These are phyloP conservation scores for Colletotrichum destructivum DNA, from an alignment of 2,329 filamentous ascomycete genomes.

Conservation along the genomic window DNA sequence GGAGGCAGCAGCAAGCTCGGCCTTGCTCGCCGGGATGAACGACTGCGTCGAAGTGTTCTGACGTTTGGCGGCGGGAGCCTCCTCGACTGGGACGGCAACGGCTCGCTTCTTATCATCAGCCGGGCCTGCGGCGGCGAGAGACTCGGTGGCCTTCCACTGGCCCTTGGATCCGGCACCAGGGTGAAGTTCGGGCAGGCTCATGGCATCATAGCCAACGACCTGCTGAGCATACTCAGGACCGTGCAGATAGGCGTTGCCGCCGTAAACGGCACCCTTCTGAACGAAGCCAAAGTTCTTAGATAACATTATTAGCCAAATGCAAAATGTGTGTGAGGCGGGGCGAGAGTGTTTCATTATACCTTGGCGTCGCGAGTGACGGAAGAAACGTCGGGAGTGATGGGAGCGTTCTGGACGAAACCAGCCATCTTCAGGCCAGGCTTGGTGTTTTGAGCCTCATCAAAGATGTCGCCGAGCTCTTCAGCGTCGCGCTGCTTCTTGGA, in stretches of 20 bases:
- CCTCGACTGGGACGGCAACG: neutral
- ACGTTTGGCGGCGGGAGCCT: neutral
- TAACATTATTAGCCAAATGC: neutral
- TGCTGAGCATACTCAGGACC: neutral
- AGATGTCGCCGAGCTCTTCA: neutral
- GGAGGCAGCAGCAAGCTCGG: neutral
- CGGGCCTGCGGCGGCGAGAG: too few species aligned
- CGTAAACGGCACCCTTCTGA: neutral
- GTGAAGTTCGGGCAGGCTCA: constrained; percentile 12
- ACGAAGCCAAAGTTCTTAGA: neutral
- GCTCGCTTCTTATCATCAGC: neutral
- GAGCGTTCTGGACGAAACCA: neutral
- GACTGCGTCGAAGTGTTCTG: neutral
- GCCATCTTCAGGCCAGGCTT: neutral
- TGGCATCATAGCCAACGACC: neutral
- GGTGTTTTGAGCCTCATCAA: neutral
- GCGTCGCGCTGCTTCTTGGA: neutral
- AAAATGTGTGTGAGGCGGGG: neutral
- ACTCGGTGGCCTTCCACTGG: neutral
- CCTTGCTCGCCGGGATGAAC: neutral
- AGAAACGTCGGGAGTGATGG: neutral
- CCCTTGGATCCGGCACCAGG: neutral
- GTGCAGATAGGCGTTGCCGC: neutral
- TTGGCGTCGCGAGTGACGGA: neutral
- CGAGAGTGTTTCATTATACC: neutral